phyloP scores from a whole-genome alignment of 345 rosid species.

The Corchorus capsularis region DNA sequence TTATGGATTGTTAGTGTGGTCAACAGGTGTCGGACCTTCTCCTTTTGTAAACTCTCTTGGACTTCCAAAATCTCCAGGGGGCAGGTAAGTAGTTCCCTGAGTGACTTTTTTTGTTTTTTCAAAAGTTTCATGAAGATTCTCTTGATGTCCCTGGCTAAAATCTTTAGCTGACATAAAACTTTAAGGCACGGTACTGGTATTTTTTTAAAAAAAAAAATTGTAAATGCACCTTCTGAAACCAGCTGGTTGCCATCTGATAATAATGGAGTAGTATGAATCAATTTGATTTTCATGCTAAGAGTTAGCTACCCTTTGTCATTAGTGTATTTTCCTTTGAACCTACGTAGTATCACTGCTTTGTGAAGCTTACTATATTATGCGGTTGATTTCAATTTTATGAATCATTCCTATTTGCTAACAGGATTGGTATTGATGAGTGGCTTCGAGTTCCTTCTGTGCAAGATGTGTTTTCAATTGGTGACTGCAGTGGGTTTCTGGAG shows the following conservation, averaged over 20 bases:
- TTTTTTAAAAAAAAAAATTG: too few relatives aligned
- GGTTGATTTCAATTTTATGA: background rate
- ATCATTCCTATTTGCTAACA: conserved; percentile 25
- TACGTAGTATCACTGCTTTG: background rate
- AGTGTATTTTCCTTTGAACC: background rate
- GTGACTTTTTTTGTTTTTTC: background rate
- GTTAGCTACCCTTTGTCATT: background rate
- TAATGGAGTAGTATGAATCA: background rate
- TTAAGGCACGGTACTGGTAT: too few relatives aligned
- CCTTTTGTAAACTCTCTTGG: conserved; percentile 64
- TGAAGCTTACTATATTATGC: background rate
- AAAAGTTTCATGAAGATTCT: background rate
- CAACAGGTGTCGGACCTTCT: conserved; percentile 95
- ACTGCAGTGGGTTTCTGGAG: conserved; percentile 93
- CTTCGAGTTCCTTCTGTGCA: conserved; percentile 76
- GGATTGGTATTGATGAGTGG: conserved; percentile 91
- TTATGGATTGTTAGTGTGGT: conserved; percentile 90
- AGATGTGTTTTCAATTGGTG: conserved; percentile 91
- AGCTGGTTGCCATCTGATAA: too few relatives aligned
- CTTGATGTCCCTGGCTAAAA: too few relatives aligned
- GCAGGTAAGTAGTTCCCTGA: conserved; percentile 50
- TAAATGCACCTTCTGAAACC: too few relatives aligned
- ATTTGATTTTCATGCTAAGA: background rate
- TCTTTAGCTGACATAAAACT: too few relatives aligned
- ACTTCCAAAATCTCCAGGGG: conserved; percentile 88